A percentile compares a stretch with the other conserved stretches of the same genome.
Evolutionary conservation across 306 rosid genomes (phyloP).

Genomic region (Pyrus bretschneideri): DNA sequence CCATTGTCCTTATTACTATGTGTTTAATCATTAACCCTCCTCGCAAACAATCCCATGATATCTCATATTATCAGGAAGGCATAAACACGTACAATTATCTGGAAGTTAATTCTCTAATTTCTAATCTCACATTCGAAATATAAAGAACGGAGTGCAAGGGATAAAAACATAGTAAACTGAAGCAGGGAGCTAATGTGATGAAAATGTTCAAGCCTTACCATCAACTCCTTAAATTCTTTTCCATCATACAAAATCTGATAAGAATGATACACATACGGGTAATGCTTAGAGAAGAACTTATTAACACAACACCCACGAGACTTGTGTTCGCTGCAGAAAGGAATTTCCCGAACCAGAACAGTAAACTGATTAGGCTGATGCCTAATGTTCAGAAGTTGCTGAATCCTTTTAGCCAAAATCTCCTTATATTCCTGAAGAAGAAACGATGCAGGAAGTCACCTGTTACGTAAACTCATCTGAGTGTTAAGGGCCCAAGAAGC

Average conservation of each 20-base stretch:
- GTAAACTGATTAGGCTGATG: conserved; percentile 77
- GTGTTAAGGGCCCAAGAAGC: conserved; percentile 11
- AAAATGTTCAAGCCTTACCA: conserved; percentile 41
- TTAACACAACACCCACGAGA: conserved; percentile 54
- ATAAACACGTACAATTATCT: neutral
- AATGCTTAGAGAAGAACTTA: conserved; percentile 67
- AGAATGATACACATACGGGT: conserved; percentile 59
- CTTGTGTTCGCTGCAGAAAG: conserved; percentile 61
- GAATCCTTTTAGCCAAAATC: conserved; percentile 56
- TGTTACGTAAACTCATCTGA: conserved; percentile 16
- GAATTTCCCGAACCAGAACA: conserved; percentile 71
- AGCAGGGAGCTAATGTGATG: neutral
- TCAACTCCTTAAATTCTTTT: conserved; percentile 44
- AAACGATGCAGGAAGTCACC: conserved; percentile 18
- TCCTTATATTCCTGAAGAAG: conserved; percentile 68
- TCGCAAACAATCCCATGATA: neutral
- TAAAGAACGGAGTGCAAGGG: neutral
- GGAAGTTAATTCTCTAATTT: neutral
- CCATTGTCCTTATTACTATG: neutral
- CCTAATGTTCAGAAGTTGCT: conserved; percentile 47
- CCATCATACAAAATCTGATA: conserved; percentile 53
- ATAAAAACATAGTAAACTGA: neutral
- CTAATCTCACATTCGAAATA: neutral
- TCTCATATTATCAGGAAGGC: neutral
- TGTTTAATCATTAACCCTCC: neutral